Base-by-base conservation (phyloP, 371 early-diverging fungal genomes). In the Actinomucor elegans region DNA sequence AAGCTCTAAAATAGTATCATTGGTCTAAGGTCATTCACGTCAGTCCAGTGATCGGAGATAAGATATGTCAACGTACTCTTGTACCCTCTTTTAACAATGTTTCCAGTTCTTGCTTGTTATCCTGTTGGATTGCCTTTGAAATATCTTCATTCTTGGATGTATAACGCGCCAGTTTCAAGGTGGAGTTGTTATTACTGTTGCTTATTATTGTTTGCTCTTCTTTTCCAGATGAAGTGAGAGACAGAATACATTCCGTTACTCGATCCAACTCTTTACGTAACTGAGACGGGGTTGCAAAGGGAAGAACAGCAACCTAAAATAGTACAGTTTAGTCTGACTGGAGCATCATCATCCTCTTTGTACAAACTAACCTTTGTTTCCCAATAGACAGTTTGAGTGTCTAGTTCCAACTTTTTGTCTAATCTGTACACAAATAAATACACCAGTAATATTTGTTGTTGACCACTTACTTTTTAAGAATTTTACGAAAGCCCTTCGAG, bases 401-500 rank as follows among this genome's bases (percentile, higher is more conserved):
- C 67, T 7, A 77, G 52, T 7, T 56, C 66, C 32, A 84, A 68
- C 35, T 77, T 77, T 52, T 87, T 87, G 67, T 87, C 87, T 55
- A 85, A 72, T 59, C 86, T 86, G 68, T 14, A 36, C 18, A 55
- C 27, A 36, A 45, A 27, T 18, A 34, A 42, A 46, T 26, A 34
- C 37, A 41, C 15, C 31, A 46, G 4, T n/a, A 18, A 28, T 1
- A 27, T 14, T 45, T 31, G 45, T 46, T 54, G 46, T 46, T 54
- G 12, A 36, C 34, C 15, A 24, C 62, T 67, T 79, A 86, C 87
- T 89, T 89, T 73, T 89, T 89, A 32, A 87, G 70, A 50, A 87
- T 89, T 68, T 89, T 89, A 21, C 71, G 69, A 43, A 84, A 81
- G 1, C 86, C 89, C 23, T 84, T 78, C 18, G 74, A 62, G 55